A percentile compares a stretch with the other conserved stretches of the same genome.
phyloP scores from a whole-genome alignment of 2,329 filamentous ascomycete genomes.

The Neonectria neomacrospora region DNA sequence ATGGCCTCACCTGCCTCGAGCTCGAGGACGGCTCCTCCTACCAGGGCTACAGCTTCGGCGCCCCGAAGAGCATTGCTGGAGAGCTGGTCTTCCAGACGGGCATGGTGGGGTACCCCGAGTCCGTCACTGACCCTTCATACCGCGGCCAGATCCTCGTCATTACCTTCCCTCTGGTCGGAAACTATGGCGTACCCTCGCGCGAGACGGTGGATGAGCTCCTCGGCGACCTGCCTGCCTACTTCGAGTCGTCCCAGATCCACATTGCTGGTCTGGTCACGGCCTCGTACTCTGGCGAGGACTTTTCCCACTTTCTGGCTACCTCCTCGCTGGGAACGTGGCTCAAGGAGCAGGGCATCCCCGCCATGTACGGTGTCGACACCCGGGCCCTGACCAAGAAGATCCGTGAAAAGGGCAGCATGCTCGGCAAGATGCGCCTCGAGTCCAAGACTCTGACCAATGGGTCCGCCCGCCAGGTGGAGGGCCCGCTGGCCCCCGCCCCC shows the following conservation, averaged over 20 bases:
- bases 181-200: slow-evolving; percentile 94
- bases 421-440: slow-evolving; percentile 86
- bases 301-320: slow-evolving; percentile 90
- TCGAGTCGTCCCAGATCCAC: slow-evolving; percentile 93
- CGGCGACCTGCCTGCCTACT: slow-evolving; percentile 87
- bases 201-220: slow-evolving; percentile 87
- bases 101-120: slow-evolving; percentile 99
- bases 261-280: slow-evolving; percentile 91
- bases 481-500: slow-evolving; percentile 40
- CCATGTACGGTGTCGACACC: slow-evolving; percentile 95
- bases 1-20: slow-evolving; percentile 84
- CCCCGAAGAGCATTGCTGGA: slow-evolving; percentile 91
- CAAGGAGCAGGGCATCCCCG: slow-evolving; percentile 93
- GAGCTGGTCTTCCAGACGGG: slow-evolving; percentile 99
- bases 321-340: slow-evolving; percentile 95
- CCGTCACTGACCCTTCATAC: slow-evolving; percentile 87
- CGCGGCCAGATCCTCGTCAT: slow-evolving; percentile 95
- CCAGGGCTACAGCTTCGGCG: slow-evolving; percentile 96
- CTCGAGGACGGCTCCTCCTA: slow-evolving; percentile 91
- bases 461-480: slow-evolving; percentile 46
- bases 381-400: slow-evolving; percentile 94
- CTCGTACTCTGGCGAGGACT: slow-evolving; percentile 93
- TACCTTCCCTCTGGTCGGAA: slow-evolving; percentile 94
- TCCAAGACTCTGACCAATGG: slow-evolving; percentile 60
- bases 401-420: slow-evolving; percentile 93